Percentiles rank a stretch among this genome's conserved stretches.
Conservation (phyloP, 305 asterid species). For the Rubia peregrina region DNA sequence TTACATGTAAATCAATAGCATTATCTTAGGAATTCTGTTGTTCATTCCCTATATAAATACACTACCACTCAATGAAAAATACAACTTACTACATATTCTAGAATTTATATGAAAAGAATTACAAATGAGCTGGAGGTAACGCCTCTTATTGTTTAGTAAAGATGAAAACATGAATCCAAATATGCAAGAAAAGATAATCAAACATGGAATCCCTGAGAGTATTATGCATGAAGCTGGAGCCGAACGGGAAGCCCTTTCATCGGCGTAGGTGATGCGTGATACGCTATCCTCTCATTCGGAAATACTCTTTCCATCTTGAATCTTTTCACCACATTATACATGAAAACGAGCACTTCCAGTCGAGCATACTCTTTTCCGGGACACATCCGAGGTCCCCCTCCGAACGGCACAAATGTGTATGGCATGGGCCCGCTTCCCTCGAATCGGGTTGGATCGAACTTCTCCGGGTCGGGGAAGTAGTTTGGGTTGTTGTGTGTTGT, state of each 20-base stretch:
- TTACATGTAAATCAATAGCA: no score
- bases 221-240: not conserved
- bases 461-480: not conserved
- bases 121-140: not conserved
- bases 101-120: no score
- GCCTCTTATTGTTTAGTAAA: not conserved
- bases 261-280: not conserved
- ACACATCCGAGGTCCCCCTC: not conserved
- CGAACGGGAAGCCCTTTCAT: not conserved
- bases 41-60: no score
- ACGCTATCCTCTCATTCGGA: not conserved
- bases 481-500: not conserved
- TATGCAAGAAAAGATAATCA: not conserved
- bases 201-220: not conserved
- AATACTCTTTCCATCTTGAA: not conserved
- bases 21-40: no score
- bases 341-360: not conserved
- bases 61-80: no score
- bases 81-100: no score
- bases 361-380: not conserved
- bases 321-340: not conserved
- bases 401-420: not conserved
- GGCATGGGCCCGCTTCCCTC: not conserved
- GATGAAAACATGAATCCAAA: not conserved
- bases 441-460: not conserved